phyloP scores from a whole-genome alignment of 768 basidiomycete species.

The Hortiboletus flavorubellus region DNA sequence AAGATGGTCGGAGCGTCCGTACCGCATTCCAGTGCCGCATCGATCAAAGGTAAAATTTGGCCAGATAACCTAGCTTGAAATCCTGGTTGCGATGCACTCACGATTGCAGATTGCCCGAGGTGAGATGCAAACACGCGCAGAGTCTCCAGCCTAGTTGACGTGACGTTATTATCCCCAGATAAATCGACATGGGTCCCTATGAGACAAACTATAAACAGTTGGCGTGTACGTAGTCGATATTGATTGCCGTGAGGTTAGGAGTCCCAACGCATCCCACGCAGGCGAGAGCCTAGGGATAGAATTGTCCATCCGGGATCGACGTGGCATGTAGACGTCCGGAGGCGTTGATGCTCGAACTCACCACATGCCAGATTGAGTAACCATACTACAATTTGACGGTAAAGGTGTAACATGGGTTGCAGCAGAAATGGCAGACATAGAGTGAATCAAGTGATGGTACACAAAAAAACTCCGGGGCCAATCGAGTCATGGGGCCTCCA shows the following conservation, averaged over 20 bases:
- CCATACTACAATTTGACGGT: no score
- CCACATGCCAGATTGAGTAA: background rate
- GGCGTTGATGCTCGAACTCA: background rate
- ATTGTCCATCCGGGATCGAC: slow-evolving; percentile 8
- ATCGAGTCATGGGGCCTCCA: background rate
- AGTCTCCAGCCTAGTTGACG: background rate
- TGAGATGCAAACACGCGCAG: background rate
- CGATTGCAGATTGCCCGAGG: background rate
- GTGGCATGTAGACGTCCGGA: background rate
- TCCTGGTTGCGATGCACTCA: background rate
- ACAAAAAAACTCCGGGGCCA: background rate
- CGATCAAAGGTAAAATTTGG: background rate
- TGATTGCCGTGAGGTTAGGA: background rate
- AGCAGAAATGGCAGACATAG: background rate
- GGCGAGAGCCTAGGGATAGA: background rate
- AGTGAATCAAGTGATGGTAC: background rate
- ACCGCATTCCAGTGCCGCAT: no score
- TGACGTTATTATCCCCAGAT: background rate
- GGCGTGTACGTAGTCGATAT: background rate
- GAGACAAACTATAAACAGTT: background rate
- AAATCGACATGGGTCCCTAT: background rate
- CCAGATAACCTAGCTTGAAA: background rate
- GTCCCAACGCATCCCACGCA: background rate
- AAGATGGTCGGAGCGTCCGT: background rate
- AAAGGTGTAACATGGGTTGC: no score